Percentiles rank a stretch among this genome's conserved stretches.
phyloP scores from a whole-genome alignment of 2,329 filamentous ascomycete genomes.

The Aspergillus viridinutans region DNA sequence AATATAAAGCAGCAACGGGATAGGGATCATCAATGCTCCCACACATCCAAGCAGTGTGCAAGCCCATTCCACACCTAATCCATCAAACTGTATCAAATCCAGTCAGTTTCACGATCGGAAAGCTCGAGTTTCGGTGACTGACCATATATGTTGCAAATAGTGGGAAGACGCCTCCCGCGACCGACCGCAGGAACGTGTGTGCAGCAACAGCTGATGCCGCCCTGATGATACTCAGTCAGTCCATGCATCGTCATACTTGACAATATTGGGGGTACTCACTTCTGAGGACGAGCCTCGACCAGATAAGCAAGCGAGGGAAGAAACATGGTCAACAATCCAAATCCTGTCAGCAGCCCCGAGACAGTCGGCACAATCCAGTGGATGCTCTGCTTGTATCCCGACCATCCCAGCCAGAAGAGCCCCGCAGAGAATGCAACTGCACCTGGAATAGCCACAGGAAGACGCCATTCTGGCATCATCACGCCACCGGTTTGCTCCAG shows the following conservation, averaged over 20 bases:
- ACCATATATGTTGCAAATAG: constrained; percentile 16
- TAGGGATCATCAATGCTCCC: constrained; percentile 22
- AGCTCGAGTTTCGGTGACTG: neutral
- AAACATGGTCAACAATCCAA: constrained; percentile 47
- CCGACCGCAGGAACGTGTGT: constrained; percentile 47
- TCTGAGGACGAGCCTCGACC: constrained; percentile 30
- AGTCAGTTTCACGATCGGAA: neutral
- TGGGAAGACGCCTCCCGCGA: constrained; percentile 39
- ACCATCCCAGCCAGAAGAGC: constrained; percentile 44
- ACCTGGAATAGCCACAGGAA: constrained; percentile 47
- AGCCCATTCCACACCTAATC: constrained; percentile 28
- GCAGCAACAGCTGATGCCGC: constrained; percentile 49
- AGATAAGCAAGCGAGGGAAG: constrained; percentile 46
- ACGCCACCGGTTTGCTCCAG: constrained; percentile 28
- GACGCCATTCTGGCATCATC: constrained; percentile 39
- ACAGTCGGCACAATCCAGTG: constrained; percentile 42
- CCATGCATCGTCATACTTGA: neutral
- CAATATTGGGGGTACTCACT: neutral
- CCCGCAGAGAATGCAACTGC: constrained; percentile 42
- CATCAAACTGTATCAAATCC: constrained; percentile 20
- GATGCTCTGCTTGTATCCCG: constrained; percentile 28
- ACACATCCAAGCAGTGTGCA: constrained; percentile 29
- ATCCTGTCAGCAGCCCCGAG: constrained; percentile 43
- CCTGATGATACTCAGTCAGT: constrained; percentile 19
- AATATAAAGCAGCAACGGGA: constrained; percentile 21